Evolutionary conservation across 805 yeast species (phyloP), one percentile per base, ranked within the genome.

Genomic region (Kuraishia piskuri): DNA sequence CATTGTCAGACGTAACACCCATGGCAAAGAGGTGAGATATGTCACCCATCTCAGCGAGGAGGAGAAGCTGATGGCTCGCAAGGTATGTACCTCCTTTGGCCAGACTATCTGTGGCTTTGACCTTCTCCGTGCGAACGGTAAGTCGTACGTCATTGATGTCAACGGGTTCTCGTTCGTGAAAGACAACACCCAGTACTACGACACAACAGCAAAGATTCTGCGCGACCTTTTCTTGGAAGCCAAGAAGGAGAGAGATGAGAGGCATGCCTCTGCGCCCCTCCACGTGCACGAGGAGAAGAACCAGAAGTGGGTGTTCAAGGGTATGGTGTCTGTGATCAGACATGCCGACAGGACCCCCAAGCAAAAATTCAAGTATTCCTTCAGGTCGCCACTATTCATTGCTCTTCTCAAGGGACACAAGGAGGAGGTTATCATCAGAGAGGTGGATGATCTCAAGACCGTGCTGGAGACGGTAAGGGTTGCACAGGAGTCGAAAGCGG

Each of bases 341-440:
- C 99, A 94, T 69, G 99, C 98, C 7, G 99, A 94, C 67, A 81
- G 99, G 66, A 94, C 99, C 0, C 99, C 99, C 17, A 94, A 94
- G 68, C 99, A 94, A 71, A 94, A 94, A 68, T 89, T 94, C 73
- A 94, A 94, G 66, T 95, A 90, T 69, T 90, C 97, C 0, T 94
- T 94, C 74, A 84, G 86, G 59, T 85, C 96, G 2, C 91, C 90
- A 5, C 77, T 89, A 10, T 94, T 94, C 64, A 83, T 90, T 48
- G 88, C 94, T 0, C 69, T 94, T 53, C 72, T 94, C 59, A 92
- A 92, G 68, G 98, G 97, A 2, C 96, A 94, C 64, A 90, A 86
- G 59, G 97, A 90, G 63, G 99, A 94, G 64, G 97, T 94, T 21
- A 94, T 94, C 53, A 91, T 94, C 51, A 78, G 99, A 59, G 95